phyloP scores from a whole-genome alignment of 345 rosid species.

The Eucalyptus polyanthemos region DNA sequence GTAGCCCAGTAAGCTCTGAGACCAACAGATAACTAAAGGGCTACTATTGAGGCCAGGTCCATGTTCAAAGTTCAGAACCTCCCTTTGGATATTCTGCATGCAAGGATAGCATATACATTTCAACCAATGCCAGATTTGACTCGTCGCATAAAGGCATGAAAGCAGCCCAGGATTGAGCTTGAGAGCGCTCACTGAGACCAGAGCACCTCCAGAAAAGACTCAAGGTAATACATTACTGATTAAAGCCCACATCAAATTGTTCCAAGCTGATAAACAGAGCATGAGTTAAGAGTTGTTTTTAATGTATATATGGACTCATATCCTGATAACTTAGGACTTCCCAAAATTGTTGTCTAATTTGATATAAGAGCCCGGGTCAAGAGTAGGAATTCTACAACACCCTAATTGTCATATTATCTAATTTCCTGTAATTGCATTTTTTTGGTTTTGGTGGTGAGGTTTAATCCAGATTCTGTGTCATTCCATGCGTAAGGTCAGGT shows the following conservation, averaged over 20 bases:
- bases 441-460: background rate
- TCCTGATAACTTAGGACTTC: background rate
- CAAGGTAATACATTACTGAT: background rate
- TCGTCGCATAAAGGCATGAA: background rate
- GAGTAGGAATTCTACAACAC: background rate
- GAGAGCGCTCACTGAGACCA: background rate
- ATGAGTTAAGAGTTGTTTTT: background rate
- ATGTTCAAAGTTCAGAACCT: background rate
- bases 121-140: background rate
- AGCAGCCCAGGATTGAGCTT: background rate
- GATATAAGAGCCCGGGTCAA: background rate
- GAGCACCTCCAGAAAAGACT: background rate
- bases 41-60: background rate
- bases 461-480: background rate
- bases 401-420: background rate
- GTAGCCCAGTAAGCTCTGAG: background rate
- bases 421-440: background rate
- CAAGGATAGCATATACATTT: background rate
- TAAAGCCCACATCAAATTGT: background rate
- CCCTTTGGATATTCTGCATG: background rate
- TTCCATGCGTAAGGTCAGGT: background rate
- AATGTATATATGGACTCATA: background rate
- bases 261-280: background rate
- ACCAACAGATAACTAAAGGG: background rate
- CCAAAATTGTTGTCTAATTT: background rate